These are phyloP conservation scores for Balamuthia mandrillaris DNA, from an alignment of 208 protist species.

Conservation along the genomic window DNA sequence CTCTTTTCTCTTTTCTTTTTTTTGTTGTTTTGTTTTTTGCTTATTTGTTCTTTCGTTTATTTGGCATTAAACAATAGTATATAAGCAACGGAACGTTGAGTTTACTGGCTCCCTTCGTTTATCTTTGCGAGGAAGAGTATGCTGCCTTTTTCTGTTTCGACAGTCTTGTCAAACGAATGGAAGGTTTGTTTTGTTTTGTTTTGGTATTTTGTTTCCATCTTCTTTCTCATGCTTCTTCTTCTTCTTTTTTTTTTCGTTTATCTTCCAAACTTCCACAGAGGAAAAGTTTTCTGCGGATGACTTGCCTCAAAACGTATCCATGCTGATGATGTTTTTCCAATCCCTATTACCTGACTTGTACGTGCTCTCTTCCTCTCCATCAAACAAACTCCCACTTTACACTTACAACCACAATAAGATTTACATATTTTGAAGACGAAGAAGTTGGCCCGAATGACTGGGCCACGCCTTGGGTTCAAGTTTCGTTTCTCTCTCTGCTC, in stretches of 20 bases:
- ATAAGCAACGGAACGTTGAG: slow-evolving; percentile 33
- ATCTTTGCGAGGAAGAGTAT: slow-evolving; percentile 37
- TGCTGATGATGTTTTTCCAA: slow-evolving; percentile 60
- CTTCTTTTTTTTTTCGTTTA: too few species aligned
- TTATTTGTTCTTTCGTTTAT: not conserved
- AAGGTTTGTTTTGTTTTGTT: not conserved
- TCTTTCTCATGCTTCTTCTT: too few species aligned
- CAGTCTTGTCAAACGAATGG: slow-evolving; percentile 49
- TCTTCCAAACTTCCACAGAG: not conserved
- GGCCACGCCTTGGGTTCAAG: slow-evolving; percentile 52
- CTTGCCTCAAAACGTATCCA: slow-evolving; percentile 44
- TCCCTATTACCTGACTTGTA: slow-evolving; percentile 50
- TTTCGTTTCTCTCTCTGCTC: not conserved
- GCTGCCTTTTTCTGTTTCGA: slow-evolving; percentile 49
- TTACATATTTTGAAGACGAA: slow-evolving; percentile 60
- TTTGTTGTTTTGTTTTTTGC: too few species aligned
- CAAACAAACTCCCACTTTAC: not conserved
- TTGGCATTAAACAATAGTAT: not conserved
- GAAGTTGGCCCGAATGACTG: slow-evolving; percentile 59
- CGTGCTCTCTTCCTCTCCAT: not conserved
- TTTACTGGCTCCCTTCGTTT: slow-evolving; percentile 47
- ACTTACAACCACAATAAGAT: not conserved
- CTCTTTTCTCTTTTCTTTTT: too few species aligned
- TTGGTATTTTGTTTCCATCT: too few species aligned
- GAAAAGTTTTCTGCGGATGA: slow-evolving; percentile 40